Base-by-base conservation (phyloP, 495 filamentous ascomycete genomes). In the Penicillium parvum region DNA sequence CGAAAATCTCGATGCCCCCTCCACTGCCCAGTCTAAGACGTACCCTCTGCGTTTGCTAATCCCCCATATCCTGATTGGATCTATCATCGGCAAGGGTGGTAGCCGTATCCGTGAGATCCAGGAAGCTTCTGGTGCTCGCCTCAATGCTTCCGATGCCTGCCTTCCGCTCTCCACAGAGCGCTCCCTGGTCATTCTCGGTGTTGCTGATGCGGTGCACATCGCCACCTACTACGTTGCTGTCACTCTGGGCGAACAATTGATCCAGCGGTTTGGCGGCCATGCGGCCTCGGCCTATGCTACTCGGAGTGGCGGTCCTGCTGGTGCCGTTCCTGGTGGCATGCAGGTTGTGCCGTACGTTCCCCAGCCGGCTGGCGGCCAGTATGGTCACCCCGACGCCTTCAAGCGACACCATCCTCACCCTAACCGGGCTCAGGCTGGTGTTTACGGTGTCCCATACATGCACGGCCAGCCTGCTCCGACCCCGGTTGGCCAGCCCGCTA, bases 221-320 rank as follows among this genome's bases (percentile, higher is more conserved):
- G 92, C 92, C 18, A 94, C 90, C 18, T 98, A 97, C 72, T 98
- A 98, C 53, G 90, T 97, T 42, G 91, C 88, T 10, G 92, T 88
- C 63, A 97, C 92, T 6, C 78, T 98, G 21, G 85, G 91, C 30
- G 91, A 98, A 69, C 92, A 97, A 63, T 78, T 98, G 35, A 96
- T 89, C 3, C 91, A 97, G 57, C 81, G 92, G 16, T 98, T 95
- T 50, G 91, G 91, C 40, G 94, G 92, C 2, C 90, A 92, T 9
- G 90, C 92, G 27, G 92, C 92, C 27, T 98, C 92, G 3, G 90
- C 90, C 9, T 98, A 98, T 66, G 92, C 92, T 37, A 94, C 90
- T 38, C 86, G 92, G 47, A 95, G 88, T 60, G 92, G 92, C 53
- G 90, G 86, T 18, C 89, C 92, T 21, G 88, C 89, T 29, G 90